Base-by-base conservation (phyloP, 495 filamentous ascomycete species). In the Haplographium delicatum region DNA sequence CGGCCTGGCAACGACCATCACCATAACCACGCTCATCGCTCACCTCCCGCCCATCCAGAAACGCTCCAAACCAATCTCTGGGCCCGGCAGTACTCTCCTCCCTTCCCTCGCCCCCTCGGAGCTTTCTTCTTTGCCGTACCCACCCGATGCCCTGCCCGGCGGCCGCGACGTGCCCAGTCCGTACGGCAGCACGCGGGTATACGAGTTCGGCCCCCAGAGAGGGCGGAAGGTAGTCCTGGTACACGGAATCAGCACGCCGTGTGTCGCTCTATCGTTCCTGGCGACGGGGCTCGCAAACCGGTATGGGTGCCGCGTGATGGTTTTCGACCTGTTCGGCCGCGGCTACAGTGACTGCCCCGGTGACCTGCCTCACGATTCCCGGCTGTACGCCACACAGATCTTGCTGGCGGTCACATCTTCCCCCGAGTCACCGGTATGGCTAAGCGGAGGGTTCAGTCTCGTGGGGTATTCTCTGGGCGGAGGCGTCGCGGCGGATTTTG, bases 391-490 rank as follows among this genome's bases (percentile, higher is more conserved):
- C 11, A 77, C 81, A 1, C 82, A 91, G 65, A 85, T 93, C 20
- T 65, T 91, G 27, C 70, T 86, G 24, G 85, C 78, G 10, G 70
- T 94, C 18, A 68, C 79, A 16, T 88, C 88, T 70, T 37, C 85
- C 76, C n/a, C n/a, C n/a, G n/a, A n/a, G n/a, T 74, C 40, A 65
- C 66, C 77, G 25, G 28, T 67, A 1, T 63, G 61, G 61, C 49
- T 45, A 1, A 41, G 67, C 2, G 68, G 65, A 10, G 72, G 72
- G 42, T 89, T 96, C 67, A 74, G 75, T 15, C 64, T 96, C 0
- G 67, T 93, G 10, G 91, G 91, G 2, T 96, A 94, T 67, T 89
- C 85, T 0, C 74, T 97, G 1, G 89, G 91, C 22, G 91, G 91
- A 39, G 84, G 84, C 28, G 82, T 96, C 39, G 73, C 78, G 9